Percentiles rank a stretch among this genome's conserved stretches.
phyloP scores from a whole-genome alignment of 129 eudicot genomes.

The Logfia minima region DNA sequence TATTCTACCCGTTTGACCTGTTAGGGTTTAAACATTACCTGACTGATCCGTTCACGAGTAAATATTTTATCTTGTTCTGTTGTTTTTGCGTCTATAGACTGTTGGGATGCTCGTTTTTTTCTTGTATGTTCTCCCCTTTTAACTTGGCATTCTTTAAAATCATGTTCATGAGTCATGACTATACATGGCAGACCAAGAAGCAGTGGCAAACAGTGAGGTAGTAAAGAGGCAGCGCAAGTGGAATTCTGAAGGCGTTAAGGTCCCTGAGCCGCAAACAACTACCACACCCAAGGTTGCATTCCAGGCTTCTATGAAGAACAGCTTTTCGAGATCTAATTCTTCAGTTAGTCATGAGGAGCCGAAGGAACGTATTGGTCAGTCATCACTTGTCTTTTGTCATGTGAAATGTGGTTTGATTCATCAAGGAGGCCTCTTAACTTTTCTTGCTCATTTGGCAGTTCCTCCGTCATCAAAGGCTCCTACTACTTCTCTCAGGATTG shows the following conservation, averaged over 20 bases:
- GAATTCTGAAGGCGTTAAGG: constrained; percentile 38
- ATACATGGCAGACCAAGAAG: constrained; percentile 36
- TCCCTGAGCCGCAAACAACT: constrained; percentile 28
- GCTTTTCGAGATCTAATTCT: constrained; percentile 39
- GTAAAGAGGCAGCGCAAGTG: constrained; percentile 57
- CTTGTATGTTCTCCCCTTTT: not conserved
- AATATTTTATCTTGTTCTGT: not conserved
- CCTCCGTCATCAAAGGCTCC: constrained; percentile 53
- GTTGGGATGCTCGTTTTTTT: not conserved
- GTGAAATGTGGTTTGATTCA: not conserved
- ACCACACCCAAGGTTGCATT: constrained; percentile 24
- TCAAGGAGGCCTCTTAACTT: not conserved
- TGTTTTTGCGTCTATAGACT: not conserved
- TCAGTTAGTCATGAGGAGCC: constrained; percentile 39
- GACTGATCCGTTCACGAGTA: not conserved
- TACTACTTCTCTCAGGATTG: constrained; percentile 65
- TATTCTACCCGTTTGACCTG: not conserved
- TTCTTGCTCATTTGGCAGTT: constrained; percentile 39
- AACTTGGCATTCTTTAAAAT: not conserved
- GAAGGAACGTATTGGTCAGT: constrained; percentile 69
- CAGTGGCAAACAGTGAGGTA: constrained; percentile 28
- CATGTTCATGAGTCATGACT: not conserved
- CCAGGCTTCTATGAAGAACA: constrained; percentile 29
- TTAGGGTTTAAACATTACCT: not conserved
- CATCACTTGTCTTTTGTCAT: not conserved